Evolutionary conservation across 805 yeast species (phyloP).

Genomic region (Candida methanosorbosa): DNA sequence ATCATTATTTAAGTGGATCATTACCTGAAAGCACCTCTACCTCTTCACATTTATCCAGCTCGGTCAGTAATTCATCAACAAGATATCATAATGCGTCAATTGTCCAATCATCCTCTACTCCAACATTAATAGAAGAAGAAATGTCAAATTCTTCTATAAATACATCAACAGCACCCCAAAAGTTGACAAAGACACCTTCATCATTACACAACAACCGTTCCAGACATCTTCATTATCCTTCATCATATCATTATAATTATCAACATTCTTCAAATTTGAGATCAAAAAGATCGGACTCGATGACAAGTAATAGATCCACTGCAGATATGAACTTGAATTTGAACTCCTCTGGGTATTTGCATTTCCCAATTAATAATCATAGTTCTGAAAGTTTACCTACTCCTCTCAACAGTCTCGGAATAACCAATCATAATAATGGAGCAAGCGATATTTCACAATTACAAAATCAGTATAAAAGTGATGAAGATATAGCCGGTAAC

Average conservation of each 20-base stretch:
- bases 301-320: not conserved
- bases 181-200: not conserved
- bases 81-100: not conserved
- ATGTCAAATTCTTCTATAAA: not conserved
- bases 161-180: not conserved
- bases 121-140: not conserved
- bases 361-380: not conserved
- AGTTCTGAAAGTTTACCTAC: not conserved
- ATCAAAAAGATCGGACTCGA: conserved; percentile 6
- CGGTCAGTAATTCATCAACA: not conserved
- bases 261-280: conserved; percentile 1
- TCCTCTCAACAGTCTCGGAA: not conserved
- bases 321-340: not conserved
- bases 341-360: too few species aligned
- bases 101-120: too few species aligned
- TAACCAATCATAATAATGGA: not conserved
- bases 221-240: not conserved
- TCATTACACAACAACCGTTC: not conserved
- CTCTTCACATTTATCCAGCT: not conserved
- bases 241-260: not conserved
- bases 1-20: conserved; percentile 18
- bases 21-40: conserved; percentile 11
- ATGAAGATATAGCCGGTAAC: not conserved
- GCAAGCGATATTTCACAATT: not conserved
- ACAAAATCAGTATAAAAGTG: not conserved